Base-by-base conservation (phyloP, 1,284 basidiomycete genomes). In the Fomitopsis pinicola region DNA sequence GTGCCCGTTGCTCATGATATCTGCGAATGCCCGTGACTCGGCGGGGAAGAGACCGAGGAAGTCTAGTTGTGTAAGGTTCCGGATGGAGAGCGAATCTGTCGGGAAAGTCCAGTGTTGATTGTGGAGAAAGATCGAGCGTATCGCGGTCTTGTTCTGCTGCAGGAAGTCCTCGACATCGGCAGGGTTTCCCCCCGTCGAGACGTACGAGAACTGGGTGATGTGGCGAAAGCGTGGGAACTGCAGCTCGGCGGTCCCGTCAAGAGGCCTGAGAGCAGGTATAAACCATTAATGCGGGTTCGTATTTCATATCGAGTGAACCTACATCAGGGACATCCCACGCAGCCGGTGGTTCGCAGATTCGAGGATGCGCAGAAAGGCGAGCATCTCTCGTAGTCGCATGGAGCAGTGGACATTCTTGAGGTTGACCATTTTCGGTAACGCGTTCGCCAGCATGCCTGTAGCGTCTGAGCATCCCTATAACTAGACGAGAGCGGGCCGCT, bases 361-460 rank as follows among this genome's bases (percentile, higher is more conserved):
- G 22, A 89, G 71, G 6, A 83, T 78, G 9, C 78, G 76, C 35
- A 88, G 71, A 44, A 88, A 76, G 2, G 80, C 76, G 7, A 76
- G 68, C 60, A 88, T 80, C 45, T 83, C 78, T 28, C 86, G 82
- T 46, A 77, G 80, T 2, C 79, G 76, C 36, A 86, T 85, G n/a
- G 81, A 79, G 42, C 86, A 83, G 67, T 86, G 82, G 5, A 87
- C 79, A 60, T 83, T 83, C 44, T 79, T 78, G 38, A 89, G 74
- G 65, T 83, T 86, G 55, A 72, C 71, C 35, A 90, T 70, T 67
- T 84, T 87, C 17, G 86, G 85, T 15, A 90, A 74, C 1, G 86
- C 85, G 54, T 89, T 89, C 26, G 83, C 79, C 46, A 90, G 73
- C 82, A 89, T 88, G 35, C 84, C 87, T 88, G 44, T 19, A 6